These are phyloP conservation scores for Dryadomyces sulphureus DNA, from an alignment of 2,329 filamentous ascomycete species.

Conservation along the genomic window DNA sequence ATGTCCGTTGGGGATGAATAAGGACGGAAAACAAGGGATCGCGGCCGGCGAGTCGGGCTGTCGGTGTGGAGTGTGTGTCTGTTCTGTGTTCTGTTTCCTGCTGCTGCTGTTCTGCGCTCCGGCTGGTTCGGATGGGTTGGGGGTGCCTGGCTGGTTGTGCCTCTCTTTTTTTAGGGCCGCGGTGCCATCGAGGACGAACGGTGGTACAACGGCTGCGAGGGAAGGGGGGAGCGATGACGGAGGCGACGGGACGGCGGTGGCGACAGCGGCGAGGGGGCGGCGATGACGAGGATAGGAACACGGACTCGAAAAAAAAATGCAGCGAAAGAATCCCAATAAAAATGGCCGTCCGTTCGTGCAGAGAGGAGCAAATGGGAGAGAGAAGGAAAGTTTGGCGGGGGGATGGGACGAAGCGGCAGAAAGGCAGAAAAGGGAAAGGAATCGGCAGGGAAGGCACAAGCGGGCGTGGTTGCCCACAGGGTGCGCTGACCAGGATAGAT, in stretches of 20 bases:
- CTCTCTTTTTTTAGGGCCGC: background rate
- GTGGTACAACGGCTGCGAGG: too few species aligned
- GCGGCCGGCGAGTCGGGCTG: too few species aligned
- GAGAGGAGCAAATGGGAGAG: background rate
- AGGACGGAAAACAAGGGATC: background rate
- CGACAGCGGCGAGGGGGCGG: background rate
- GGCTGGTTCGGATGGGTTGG: background rate
- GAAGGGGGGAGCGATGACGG: background rate
- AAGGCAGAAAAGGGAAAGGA: background rate
- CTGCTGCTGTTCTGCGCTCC: background rate
- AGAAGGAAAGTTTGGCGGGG: background rate
- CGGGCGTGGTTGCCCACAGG: background rate
- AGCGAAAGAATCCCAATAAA: too few species aligned
- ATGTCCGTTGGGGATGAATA: background rate
- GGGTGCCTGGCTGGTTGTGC: background rate
- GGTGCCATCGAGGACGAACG: background rate
- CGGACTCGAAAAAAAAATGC: background rate
- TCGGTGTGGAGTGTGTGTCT: too few species aligned
- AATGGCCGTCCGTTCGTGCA: too few species aligned
- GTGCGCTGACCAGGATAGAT: constrained; percentile 3
- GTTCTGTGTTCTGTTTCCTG: too few species aligned
- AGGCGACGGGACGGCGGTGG: background rate
- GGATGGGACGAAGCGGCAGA: background rate
- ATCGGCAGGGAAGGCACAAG: constrained; percentile 3
- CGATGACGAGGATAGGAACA: background rate